Evolutionary conservation across 257 asterid genomes (phyloP).

Genomic region (Primulina tabacum): DNA sequence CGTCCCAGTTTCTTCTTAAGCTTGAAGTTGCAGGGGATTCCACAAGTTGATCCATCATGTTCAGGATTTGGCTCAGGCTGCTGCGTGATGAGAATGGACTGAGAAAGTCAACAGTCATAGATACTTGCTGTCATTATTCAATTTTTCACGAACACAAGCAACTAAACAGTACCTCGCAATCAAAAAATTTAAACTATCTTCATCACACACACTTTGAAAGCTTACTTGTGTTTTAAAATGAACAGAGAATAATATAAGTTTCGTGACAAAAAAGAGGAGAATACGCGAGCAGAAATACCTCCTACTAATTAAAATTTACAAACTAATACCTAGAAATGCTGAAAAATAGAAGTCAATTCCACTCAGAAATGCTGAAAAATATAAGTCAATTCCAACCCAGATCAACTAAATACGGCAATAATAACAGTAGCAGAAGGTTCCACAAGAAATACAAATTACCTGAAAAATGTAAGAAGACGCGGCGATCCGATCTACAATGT

Average conservation of each 20-base stretch:
- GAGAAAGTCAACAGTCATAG: slow-evolving; percentile 17
- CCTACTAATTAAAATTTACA: not conserved
- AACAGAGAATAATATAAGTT: not conserved
- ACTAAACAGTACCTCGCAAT: not conserved
- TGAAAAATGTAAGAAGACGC: slow-evolving; percentile 44
- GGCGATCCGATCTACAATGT: slow-evolving; percentile 34
- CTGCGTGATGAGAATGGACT: slow-evolving; percentile 27
- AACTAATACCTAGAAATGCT: not conserved
- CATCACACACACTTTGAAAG: too few relatives aligned
- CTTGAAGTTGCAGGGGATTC: slow-evolving; percentile 34
- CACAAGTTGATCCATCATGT: slow-evolving; percentile 21
- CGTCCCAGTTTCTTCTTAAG: slow-evolving; percentile 47
- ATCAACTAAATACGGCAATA: too few relatives aligned
- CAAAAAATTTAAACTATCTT: not conserved
- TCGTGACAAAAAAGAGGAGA: not conserved
- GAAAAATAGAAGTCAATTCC: too few relatives aligned
- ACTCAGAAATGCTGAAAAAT: too few relatives aligned
- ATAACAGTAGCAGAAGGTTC: too few relatives aligned
- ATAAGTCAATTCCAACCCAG: too few relatives aligned
- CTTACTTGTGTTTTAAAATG: too few relatives aligned
- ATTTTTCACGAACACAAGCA: not conserved
- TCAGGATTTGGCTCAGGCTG: slow-evolving; percentile 33
- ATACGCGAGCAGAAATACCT: not conserved
- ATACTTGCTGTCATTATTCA: not conserved
- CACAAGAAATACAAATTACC: too few relatives aligned